phyloP scores from a whole-genome alignment of 805 yeast species.

The Nakazawaea ishiwadae region DNA sequence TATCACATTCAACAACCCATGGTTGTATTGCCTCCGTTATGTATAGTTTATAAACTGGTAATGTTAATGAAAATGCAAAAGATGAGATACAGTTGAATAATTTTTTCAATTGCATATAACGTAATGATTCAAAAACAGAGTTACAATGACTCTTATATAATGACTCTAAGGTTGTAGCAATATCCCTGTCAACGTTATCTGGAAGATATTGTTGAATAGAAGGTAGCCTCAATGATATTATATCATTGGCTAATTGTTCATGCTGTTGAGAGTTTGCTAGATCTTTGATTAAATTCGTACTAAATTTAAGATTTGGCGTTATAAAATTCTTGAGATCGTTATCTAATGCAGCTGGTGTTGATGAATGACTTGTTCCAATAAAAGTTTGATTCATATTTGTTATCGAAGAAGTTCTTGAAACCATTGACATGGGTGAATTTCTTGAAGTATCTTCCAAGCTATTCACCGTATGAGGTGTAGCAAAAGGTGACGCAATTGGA shows the following conservation, averaged over 20 bases:
- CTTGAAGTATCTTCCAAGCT: slow-evolving; percentile 1
- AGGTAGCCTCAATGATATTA: slow-evolving; percentile 25
- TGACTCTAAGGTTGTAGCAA: slow-evolving; percentile 57
- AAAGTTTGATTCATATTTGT: slow-evolving; percentile 8
- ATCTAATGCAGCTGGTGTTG: slow-evolving; percentile 6
- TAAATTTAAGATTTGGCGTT: slow-evolving; percentile 7
- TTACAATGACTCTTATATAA: slow-evolving; percentile 63
- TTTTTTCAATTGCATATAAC: slow-evolving; percentile 63
- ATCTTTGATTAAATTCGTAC: slow-evolving; percentile 2
- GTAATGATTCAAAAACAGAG: slow-evolving; percentile 56
- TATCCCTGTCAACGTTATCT: slow-evolving; percentile 44
- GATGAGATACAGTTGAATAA: slow-evolving; percentile 48
- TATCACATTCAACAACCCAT: slow-evolving; percentile 71
- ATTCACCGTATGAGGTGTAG: slow-evolving; percentile 5
- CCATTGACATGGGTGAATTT: slow-evolving; percentile 13
- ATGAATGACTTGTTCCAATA: slow-evolving; percentile 6
- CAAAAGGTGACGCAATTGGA: slow-evolving; percentile 7
- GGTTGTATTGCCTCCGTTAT: slow-evolving; percentile 39
- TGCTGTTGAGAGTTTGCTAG: not conserved
- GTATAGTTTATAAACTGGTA: slow-evolving; percentile 58
- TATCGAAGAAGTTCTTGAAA: slow-evolving; percentile 11
- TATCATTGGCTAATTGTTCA: slow-evolving; percentile 8
- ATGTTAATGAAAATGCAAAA: slow-evolving; percentile 51
- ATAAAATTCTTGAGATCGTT: slow-evolving; percentile 2
- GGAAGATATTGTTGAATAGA: slow-evolving; percentile 40